phyloP scores from a whole-genome alignment of 305 asterid species.

The Solanum hybrid region DNA sequence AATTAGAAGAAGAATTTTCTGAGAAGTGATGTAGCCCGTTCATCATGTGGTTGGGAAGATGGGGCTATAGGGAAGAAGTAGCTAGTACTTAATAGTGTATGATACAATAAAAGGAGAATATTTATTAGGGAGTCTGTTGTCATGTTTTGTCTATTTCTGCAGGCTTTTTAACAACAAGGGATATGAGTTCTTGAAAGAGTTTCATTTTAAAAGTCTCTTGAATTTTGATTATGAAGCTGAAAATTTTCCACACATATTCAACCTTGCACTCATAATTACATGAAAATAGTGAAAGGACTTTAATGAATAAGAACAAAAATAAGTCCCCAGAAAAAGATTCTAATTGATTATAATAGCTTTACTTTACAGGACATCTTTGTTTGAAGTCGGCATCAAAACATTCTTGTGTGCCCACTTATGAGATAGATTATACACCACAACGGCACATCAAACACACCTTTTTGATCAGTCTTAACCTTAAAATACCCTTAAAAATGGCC shows the following conservation, averaged over 20 bases:
- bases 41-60: not conserved
- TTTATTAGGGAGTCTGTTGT: not conserved
- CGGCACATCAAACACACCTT: not conserved
- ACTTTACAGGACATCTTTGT: constrained; percentile 1
- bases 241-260: constrained; percentile 7
- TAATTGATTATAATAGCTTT: not conserved
- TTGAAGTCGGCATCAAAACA: constrained; percentile 15
- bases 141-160: not conserved
- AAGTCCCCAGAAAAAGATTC: not conserved
- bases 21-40: not conserved
- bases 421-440: not conserved
- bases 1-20: not conserved
- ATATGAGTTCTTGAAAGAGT: not conserved
- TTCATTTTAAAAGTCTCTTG: constrained; percentile 15
- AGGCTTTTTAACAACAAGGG: not conserved
- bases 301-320: not conserved
- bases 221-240: constrained; percentile 12
- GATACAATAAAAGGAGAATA: not conserved
- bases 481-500: not conserved
- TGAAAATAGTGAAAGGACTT: not conserved
- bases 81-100: too few relatives aligned
- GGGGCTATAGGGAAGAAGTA: not conserved
- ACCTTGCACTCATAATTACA: constrained; percentile 22
- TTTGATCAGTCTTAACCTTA: not conserved
- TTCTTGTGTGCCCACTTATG: not conserved